Base-by-base conservation (phyloP, 768 basidiomycete genomes). In the Fistulinella prunicolor region DNA sequence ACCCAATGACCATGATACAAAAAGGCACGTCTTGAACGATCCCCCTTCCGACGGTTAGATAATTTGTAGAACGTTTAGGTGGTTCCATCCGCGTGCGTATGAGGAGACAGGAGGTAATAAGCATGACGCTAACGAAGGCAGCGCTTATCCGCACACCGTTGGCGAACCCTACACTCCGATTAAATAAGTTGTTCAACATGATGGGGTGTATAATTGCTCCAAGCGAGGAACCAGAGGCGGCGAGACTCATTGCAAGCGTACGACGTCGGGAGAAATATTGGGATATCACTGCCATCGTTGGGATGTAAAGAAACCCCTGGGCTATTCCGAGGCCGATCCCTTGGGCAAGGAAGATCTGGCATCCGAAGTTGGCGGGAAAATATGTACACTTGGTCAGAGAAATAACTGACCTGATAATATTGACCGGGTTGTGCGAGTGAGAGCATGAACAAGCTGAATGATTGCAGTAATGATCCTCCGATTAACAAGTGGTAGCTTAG, bases 111-210 rank as follows among this genome's bases (percentile, higher is more conserved):
- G 70, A 63, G 9, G 61, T 49, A 14, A 73, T 20, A 19, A 79
- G 64, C 6, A 75, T 46, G 4, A 61, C 62, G 7, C 65, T 67
- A 29, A 69, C 61, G 22, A 80, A 51, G 7, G 65, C 75, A 13
- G 77, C 78, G 41, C 75, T 79, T 19, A 70, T 72, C 16, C 73
- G 73, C n/a, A 77, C 77, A 23, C 76, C 76, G 29, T 70, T 68
- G 16, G 70, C 63, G 30, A 79, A 82, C 69, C 49, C 57, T 13
- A 56, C 22, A 4, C 41, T 37, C 6, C 51, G 34, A 39, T 55
- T 53, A 34, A 44, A 55, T 23, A 58, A 35, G 28, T 56, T 58
- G 51, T 69, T 69, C 58, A 67, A 70, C 69, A 53, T 69, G 37
- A 46, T 61, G 45, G 41, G 67, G 47, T 52, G 68, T 24, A 55